A percentile compares a stretch with the other conserved stretches of the same genome.
Evolutionary conservation across 2,329 filamentous ascomycete species (phyloP).

Genomic region (Colletotrichum gloeosporioides): DNA sequence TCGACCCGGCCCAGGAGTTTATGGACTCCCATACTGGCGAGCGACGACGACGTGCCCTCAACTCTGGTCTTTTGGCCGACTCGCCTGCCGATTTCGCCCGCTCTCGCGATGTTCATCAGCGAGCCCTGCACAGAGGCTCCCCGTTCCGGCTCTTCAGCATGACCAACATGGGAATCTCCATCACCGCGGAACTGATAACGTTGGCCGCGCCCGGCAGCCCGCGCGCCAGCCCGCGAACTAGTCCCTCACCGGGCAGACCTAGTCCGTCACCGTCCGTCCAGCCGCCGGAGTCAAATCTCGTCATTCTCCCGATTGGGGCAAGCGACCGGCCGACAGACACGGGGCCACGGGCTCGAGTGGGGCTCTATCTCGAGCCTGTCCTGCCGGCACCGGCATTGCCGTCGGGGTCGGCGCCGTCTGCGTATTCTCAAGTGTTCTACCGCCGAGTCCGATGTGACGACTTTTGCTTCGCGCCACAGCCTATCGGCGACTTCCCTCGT

Average conservation of each 20-base stretch:
- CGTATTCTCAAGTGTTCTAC: not conserved
- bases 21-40: constrained; percentile 4
- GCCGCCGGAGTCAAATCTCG: not conserved
- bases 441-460: constrained; percentile 3
- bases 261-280: not conserved
- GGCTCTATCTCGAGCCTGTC: constrained; percentile 10
- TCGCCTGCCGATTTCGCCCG: constrained; percentile 8
- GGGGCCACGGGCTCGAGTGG: not conserved
- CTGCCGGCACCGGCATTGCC: not conserved
- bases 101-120: constrained; percentile 11
- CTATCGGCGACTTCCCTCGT: not conserved
- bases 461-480: constrained; percentile 5
- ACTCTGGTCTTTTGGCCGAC: constrained; percentile 8
- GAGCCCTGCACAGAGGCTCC: not conserved
- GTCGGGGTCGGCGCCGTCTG: not conserved
- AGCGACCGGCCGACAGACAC: constrained; percentile 2
- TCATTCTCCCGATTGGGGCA: constrained; percentile 12
- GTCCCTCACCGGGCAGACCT: not conserved
- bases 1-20: not conserved
- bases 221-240: not conserved
- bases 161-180: constrained; percentile 19
- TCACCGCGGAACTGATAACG: not conserved
- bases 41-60: not conserved
- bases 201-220: not conserved
- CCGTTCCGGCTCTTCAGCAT: constrained; percentile 16